These are phyloP conservation scores for Nelumbo lutea DNA, from an alignment of 164 flowering plant genomes.

Conservation along the genomic window DNA sequence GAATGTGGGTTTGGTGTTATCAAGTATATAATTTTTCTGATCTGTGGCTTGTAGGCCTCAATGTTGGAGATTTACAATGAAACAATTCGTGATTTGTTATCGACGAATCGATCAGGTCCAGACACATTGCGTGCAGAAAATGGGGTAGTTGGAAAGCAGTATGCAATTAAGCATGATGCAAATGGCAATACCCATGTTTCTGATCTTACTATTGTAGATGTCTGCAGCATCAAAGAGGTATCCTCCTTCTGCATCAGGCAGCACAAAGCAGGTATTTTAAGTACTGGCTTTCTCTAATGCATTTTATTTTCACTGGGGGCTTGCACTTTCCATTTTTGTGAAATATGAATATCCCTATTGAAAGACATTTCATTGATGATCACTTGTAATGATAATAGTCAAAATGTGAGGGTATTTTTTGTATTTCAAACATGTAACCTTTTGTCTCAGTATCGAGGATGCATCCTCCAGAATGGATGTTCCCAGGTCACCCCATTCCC, in stretches of 20 bases:
- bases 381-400: too few relatives aligned
- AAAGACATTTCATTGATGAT: too few relatives aligned
- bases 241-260: conserved; percentile 76
- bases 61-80: conserved; percentile 97
- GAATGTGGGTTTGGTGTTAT: too few relatives aligned
- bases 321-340: background rate
- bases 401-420: too few relatives aligned
- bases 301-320: background rate
- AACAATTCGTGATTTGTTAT: conserved; percentile 77
- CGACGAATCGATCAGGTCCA: conserved; percentile 38
- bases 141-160: conserved; percentile 49
- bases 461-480: too few relatives aligned
- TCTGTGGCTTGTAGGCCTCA: conserved; percentile 52
- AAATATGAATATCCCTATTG: background rate
- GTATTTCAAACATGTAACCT: too few relatives aligned
- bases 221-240: conserved; percentile 73
- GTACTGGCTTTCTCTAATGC: background rate
- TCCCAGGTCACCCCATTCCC: too few relatives aligned
- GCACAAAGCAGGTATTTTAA: conserved; percentile 80
- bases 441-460: too few relatives aligned
- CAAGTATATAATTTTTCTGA: background rate
- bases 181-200: conserved; percentile 84
- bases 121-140: conserved; percentile 43
- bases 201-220: conserved; percentile 89
- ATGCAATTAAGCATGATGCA: conserved; percentile 81